Conservation (phyloP, 2,329 filamentous ascomycete species). For the Endoconidiophora polonica region DNA sequence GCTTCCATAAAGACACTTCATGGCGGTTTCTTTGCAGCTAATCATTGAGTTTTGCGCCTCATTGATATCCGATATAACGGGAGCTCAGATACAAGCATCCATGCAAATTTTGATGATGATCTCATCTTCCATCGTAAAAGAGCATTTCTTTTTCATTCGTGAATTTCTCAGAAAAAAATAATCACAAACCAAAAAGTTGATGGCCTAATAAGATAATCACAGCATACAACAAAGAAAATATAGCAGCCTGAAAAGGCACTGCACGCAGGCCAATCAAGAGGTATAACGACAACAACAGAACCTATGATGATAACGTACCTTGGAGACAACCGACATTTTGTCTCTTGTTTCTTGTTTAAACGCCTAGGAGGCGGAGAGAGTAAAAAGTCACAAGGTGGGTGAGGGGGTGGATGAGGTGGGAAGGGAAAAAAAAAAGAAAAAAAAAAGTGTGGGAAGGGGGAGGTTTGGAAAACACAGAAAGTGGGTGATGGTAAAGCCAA, state of each 20-base stretch:
- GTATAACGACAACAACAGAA: not conserved
- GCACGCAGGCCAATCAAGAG: slow-evolving; percentile 1
- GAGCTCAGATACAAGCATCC: too few relatives aligned
- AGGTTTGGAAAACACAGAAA: slow-evolving; percentile 12
- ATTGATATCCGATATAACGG: too few relatives aligned
- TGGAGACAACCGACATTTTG: slow-evolving; percentile 46
- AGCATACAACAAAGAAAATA: not conserved
- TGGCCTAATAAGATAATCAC: not conserved
- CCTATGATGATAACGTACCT: slow-evolving; percentile 29
- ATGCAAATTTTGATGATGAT: too few relatives aligned
- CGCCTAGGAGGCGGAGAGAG: slow-evolving; percentile 13
- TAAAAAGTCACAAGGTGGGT: slow-evolving; percentile 14
- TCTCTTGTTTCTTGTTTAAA: slow-evolving; percentile 23
- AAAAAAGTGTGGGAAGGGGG: slow-evolving; percentile 11
- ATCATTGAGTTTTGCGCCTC: too few relatives aligned
- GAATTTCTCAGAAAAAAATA: too few relatives aligned
- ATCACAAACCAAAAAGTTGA: not conserved
- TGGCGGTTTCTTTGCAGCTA: too few relatives aligned
- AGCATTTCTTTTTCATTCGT: too few relatives aligned
- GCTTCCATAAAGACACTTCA: too few relatives aligned
- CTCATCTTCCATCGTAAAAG: too few relatives aligned
- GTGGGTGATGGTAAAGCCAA: slow-evolving; percentile 10
- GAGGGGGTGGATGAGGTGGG: slow-evolving; percentile 11
- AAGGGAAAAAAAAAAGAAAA: slow-evolving; percentile 11
- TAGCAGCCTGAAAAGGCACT: not conserved